These are phyloP conservation scores for Copromyces sp. DNA, from an alignment of 495 filamentous ascomycete species.

Conservation along the genomic window DNA sequence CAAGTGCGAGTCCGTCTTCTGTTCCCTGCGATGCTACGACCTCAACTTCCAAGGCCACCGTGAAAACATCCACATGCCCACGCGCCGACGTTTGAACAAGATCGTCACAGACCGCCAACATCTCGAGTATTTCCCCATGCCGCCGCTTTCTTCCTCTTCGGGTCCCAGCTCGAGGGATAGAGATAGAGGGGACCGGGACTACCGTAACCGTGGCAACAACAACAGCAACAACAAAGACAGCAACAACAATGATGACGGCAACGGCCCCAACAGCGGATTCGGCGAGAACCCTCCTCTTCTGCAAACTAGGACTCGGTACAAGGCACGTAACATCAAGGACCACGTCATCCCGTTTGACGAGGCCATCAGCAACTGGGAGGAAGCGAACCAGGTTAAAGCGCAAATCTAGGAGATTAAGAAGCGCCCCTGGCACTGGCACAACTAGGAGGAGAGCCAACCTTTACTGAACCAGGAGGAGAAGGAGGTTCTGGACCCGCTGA, in stretches of 20 bases:
- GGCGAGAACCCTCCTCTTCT: background rate
- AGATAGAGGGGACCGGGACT: slow-evolving; percentile 6
- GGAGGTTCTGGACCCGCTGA: background rate
- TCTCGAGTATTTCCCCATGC: slow-evolving; percentile 14
- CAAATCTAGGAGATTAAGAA: slow-evolving; percentile 1
- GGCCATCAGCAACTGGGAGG: slow-evolving; percentile 28
- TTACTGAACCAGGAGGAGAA: background rate
- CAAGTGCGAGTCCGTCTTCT: slow-evolving; percentile 27
- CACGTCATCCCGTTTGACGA: slow-evolving; percentile 19
- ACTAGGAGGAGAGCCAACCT: background rate
- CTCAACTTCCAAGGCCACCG: slow-evolving; percentile 32
- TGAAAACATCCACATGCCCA: slow-evolving; percentile 28
- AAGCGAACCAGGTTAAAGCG: slow-evolving; percentile 14
- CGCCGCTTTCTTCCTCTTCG: background rate
- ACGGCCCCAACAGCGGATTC: background rate
- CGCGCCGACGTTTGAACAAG: slow-evolving; percentile 13
- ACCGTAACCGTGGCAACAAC: background rate
- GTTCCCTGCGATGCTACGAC: slow-evolving; percentile 30
- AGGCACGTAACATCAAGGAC: slow-evolving; percentile 20
- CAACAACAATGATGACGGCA: background rate
- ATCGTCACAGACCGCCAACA: slow-evolving; percentile 18
- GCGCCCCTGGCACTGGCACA: background rate
- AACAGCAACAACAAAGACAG: background rate
- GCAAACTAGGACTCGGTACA: slow-evolving; percentile 14
- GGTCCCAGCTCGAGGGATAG: background rate